These are phyloP conservation scores for Fomitopsis serialis DNA, from an alignment of 768 basidiomycete genomes.

Conservation along the genomic window DNA sequence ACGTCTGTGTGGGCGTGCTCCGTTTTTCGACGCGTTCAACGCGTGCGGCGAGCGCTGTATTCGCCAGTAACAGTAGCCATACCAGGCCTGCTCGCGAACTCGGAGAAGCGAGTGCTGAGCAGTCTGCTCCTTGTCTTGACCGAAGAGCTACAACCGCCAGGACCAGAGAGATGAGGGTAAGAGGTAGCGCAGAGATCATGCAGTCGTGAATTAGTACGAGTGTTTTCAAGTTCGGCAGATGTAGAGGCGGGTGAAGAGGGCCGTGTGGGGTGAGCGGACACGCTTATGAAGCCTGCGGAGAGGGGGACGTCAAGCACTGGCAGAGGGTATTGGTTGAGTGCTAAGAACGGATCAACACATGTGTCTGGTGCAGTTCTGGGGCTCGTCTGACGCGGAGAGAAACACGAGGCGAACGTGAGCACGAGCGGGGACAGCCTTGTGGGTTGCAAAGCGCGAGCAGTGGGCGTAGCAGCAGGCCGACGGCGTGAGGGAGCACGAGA, in stretches of 20 bases:
- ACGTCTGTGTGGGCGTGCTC: not conserved
- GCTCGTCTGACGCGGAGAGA: not conserved
- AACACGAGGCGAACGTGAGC: not conserved
- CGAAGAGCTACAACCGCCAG: not conserved
- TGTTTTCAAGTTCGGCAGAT: too few relatives aligned
- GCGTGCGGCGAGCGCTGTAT: not conserved
- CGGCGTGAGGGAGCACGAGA: too few relatives aligned
- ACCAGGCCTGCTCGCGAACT: not conserved
- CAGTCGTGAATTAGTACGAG: not conserved
- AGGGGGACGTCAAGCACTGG: not conserved
- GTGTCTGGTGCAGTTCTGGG: not conserved
- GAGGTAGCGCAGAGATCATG: constrained; percentile 16
- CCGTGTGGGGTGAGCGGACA: too few relatives aligned
- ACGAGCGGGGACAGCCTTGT: not conserved
- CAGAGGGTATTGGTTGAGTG: not conserved
- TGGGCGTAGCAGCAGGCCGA: too few relatives aligned
- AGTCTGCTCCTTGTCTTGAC: not conserved
- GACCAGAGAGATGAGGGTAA: constrained; percentile 14
- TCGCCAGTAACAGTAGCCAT: not conserved
- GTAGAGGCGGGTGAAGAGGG: too few relatives aligned
- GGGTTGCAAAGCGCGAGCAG: too few relatives aligned
- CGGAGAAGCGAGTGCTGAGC: not conserved
- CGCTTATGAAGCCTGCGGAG: not conserved
- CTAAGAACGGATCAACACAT: not conserved
- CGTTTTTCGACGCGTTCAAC: not conserved